Evolutionary conservation across 225 moss, liverwort and hornwort species (phyloP).

Genomic region (Pseudoscleropodium purum): DNA sequence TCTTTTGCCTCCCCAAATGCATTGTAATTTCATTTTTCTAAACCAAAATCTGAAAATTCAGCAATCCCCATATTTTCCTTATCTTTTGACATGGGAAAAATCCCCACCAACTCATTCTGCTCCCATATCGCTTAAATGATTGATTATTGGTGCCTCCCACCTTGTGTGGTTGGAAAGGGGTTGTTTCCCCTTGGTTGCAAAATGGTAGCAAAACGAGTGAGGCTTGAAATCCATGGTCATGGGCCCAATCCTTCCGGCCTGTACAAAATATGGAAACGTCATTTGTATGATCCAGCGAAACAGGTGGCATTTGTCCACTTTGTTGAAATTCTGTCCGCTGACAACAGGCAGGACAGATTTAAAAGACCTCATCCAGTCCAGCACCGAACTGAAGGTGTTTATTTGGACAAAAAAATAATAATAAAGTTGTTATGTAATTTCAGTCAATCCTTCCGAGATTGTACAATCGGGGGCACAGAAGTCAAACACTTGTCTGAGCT

Average conservation of each 20-base stretch:
- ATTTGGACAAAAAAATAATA: not conserved
- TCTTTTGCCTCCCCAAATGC: no score
- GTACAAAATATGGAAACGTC: not conserved
- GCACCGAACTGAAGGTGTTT: not conserved
- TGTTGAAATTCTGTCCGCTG: not conserved
- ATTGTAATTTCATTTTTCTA: no score
- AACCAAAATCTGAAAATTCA: no score
- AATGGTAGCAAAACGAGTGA: not conserved
- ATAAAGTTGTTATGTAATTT: not conserved
- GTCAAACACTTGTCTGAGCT: not conserved
- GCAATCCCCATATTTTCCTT: no score
- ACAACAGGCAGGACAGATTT: no score
- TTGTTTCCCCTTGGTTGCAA: not conserved
- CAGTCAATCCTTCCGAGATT: no score
- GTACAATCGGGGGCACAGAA: not conserved
- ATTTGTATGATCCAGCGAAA: not conserved
- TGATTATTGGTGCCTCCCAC: no score
- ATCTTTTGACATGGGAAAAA: no score
- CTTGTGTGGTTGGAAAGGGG: no score
- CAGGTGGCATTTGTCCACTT: not conserved
- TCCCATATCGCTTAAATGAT: no score
- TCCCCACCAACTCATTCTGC: no score
- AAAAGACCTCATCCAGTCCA: not conserved
- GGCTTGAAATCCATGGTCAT: not conserved
- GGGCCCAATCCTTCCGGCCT: accelerated